Percentiles rank a stretch among this genome's conserved stretches.
These are phyloP conservation scores for Hirsutella minnesotensis DNA, from an alignment of 2,329 filamentous ascomycete species.

Conservation along the genomic window DNA sequence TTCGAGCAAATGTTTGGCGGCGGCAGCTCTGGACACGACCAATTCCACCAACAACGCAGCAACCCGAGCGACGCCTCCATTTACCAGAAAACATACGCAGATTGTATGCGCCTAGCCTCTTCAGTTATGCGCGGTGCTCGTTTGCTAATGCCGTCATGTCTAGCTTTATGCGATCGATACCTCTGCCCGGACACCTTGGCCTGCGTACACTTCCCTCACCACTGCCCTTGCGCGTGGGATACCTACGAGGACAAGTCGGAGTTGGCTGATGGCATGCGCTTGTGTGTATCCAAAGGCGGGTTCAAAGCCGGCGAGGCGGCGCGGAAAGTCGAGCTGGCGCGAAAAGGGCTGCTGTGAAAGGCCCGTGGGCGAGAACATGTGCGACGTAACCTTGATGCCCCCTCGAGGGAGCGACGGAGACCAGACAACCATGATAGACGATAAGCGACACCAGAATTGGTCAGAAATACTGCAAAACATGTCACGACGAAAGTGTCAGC, in stretches of 20 bases:
- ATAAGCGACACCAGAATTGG: no score
- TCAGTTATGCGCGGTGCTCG: neutral
- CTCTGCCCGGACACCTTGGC: constrained; percentile 89
- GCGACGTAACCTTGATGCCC: no score
- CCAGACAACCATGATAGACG: no score
- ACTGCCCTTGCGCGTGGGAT: constrained; percentile 85
- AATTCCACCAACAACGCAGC: constrained; percentile 55
- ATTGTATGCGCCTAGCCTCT: constrained; percentile 34
- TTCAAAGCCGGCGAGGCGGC: constrained; percentile 60
- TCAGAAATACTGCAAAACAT: no score
- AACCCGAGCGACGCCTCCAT: constrained; percentile 71
- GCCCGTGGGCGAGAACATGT: no score
- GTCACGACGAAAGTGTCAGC: no score
- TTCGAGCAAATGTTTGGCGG: constrained; percentile 95
- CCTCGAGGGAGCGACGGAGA: no score
- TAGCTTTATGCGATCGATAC: constrained; percentile 84
- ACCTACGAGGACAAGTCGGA: constrained; percentile 68
- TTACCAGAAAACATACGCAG: constrained; percentile 62
- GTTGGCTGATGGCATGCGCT: constrained; percentile 55
- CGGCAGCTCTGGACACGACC: constrained; percentile 30
- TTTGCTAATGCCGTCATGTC: neutral
- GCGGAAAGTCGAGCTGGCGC: constrained; percentile 66
- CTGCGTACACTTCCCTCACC: constrained; percentile 92
- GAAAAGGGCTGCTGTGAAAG: constrained; percentile 59
- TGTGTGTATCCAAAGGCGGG: constrained; percentile 66